Percentiles rank a stretch among this genome's conserved stretches.
These are phyloP conservation scores for Lodderomyces elongisporus DNA, from an alignment of 1,139 yeast genomes.

Conservation along the genomic window DNA sequence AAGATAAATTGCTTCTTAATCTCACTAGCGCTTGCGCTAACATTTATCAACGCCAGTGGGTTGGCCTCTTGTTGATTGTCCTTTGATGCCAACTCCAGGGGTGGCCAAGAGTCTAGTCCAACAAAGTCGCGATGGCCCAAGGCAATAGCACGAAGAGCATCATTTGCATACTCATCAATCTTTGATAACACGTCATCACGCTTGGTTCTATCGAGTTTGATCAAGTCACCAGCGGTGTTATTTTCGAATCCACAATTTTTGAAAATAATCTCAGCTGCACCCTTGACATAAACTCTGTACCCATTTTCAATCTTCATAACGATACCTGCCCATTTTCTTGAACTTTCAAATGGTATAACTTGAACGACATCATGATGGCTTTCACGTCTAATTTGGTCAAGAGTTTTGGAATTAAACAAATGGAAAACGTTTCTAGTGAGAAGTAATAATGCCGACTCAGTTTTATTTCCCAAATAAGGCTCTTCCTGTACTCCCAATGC, in stretches of 20 bases:
- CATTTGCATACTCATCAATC: slow-evolving; percentile 64
- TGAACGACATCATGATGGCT: slow-evolving; percentile 49
- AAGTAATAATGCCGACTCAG: slow-evolving; percentile 82
- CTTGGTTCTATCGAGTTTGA: slow-evolving; percentile 22
- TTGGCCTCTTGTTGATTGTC: slow-evolving; percentile 39
- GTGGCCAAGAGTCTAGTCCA: slow-evolving; percentile 59
- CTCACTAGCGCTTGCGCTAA: slow-evolving; percentile 22
- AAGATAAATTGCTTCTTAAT: slow-evolving; percentile 33
- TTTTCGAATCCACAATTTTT: slow-evolving; percentile 48
- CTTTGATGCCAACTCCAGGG: slow-evolving; percentile 33
- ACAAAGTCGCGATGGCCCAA: slow-evolving; percentile 71
- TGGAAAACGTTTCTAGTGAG: slow-evolving; percentile 59
- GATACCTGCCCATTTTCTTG: slow-evolving; percentile 89
- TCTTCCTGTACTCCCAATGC: slow-evolving; percentile 34
- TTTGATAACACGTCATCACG: slow-evolving; percentile 36
- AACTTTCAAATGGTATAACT: slow-evolving; percentile 85
- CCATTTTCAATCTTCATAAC: slow-evolving; percentile 49
- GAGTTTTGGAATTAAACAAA: slow-evolving; percentile 31
- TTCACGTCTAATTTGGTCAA: slow-evolving; percentile 38
- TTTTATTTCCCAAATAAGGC: slow-evolving; percentile 83
- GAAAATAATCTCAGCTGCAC: slow-evolving; percentile 89
- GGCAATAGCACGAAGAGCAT: slow-evolving; percentile 82
- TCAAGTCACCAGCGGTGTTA: slow-evolving; percentile 15
- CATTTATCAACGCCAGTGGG: slow-evolving; percentile 39
- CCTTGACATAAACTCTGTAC: slow-evolving; percentile 71